These are phyloP conservation scores for Raphanus raphanistrum DNA, from an alignment of 345 rosid species.

Conservation along the genomic window DNA sequence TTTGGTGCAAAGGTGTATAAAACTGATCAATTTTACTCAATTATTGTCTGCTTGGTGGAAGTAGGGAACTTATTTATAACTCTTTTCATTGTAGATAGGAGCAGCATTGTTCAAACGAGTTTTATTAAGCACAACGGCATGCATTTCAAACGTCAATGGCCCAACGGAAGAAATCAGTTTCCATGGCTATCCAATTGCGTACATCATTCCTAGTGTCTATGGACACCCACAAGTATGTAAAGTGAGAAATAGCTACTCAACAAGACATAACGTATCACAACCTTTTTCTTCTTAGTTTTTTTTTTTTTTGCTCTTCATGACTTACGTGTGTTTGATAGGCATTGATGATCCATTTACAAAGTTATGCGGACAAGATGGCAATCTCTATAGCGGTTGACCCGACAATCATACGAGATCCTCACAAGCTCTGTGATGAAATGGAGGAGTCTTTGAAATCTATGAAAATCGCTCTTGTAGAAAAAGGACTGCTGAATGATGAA, in stretches of 20 bases:
- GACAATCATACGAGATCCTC: constrained; percentile 58
- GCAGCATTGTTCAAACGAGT: constrained; percentile 43
- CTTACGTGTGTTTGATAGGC: constrained; percentile 42
- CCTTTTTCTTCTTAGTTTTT: neutral
- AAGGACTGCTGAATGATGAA: neutral
- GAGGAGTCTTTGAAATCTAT: constrained; percentile 50
- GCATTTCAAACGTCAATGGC: constrained; percentile 51
- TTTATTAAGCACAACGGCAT: constrained; percentile 44
- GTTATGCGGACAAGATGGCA: constrained; percentile 60
- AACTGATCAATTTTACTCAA: neutral
- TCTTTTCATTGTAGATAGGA: constrained; percentile 23
- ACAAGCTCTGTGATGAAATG: constrained; percentile 51
- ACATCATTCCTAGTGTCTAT: constrained; percentile 49
- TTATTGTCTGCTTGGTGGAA: neutral
- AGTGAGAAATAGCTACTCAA: neutral
- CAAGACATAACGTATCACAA: neutral
- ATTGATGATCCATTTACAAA: constrained; percentile 59
- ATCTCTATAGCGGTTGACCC: constrained; percentile 63
- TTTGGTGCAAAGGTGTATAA: constrained; percentile 36
- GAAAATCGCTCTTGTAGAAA: constrained; percentile 25
- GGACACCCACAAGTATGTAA: constrained; percentile 54
- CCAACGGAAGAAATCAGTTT: constrained; percentile 56
- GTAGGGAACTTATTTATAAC: neutral
- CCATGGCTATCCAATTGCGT: constrained; percentile 53
- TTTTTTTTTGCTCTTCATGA: neutral